Evolutionary conservation across 2,329 filamentous ascomycete species (phyloP), one percentile per base, ranked within the genome.

Genomic region (Elsinoe fawcettii): DNA sequence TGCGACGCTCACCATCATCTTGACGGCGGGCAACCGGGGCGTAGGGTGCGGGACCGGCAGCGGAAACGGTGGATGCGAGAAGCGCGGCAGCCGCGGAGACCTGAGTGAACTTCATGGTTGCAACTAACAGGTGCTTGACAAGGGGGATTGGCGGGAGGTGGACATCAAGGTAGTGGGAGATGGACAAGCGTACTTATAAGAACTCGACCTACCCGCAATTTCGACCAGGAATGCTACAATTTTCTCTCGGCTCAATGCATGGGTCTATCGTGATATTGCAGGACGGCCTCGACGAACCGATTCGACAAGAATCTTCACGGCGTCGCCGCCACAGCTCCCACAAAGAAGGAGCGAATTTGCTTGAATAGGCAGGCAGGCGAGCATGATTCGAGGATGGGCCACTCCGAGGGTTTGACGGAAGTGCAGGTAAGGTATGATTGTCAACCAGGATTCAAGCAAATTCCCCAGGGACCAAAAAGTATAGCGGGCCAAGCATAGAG

Each of bases 331-430:
- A 34, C 32, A 25, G 49, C 23, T 32, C 23, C 25, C 49, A 23
- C 32, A 22, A 22, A 53, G 22, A n/a, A 11, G 20, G 30, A 30
- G 49, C 9, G 5, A 23, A 53, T 36, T 53, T 53, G 49, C 49
- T 53, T 53, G 49, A 53, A 53, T 53, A 53, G 49, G 49, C 49
- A 53, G 49, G 49, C 49, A 36, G 49, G 32, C 32, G 34, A 37
- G 49, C 20, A 53, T 30, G 34, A 53, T 34, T 39, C 30, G 30
- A 53, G 14, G 16, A 34, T 18, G 22, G 30, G 16, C 20, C 32
- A 22, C 32, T 22, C 49, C 30, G 49, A 53, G 49, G 18, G 30
- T 39, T 53, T n/a, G 34, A 25, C 32, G 32, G 32, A 18, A 18
- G 16, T 12, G 20, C 16, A 36, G 49, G 32, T 32, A 37, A 53